Percentiles rank a stretch among this genome's conserved stretches.
Conservation (phyloP, 345 rosid genomes). For the Toxicodendron radicans region DNA sequence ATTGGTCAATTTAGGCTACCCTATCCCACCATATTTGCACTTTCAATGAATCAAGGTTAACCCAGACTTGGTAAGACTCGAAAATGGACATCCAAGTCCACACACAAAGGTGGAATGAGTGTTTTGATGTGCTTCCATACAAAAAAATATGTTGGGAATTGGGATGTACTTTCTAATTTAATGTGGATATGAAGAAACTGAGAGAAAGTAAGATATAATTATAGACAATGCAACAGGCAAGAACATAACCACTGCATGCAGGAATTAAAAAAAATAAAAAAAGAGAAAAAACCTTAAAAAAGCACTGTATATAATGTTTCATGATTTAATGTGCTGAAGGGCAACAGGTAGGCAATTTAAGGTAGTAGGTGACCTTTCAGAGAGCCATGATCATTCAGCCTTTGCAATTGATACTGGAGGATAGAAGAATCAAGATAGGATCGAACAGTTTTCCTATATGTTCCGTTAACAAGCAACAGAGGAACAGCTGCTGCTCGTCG, state of each 20-base stretch:
- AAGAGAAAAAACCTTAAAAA: not conserved
- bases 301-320: not conserved
- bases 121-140: not conserved
- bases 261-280: not conserved
- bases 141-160: not conserved
- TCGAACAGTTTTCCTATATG: constrained; percentile 86
- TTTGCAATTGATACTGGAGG: constrained; percentile 89
- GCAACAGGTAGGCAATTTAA: constrained; percentile 1
- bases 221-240: not conserved
- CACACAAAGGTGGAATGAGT: not conserved
- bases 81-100: not conserved
- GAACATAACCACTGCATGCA: not conserved
- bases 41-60: not conserved
- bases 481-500: constrained; percentile 98
- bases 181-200: not conserved
- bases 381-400: constrained; percentile 67
- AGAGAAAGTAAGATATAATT: not conserved
- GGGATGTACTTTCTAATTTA: no score
- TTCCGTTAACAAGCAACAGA: constrained; percentile 92
- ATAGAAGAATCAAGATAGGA: constrained; percentile 92
- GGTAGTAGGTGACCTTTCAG: constrained; percentile 68
- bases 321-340: not conserved
- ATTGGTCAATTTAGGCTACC: not conserved
- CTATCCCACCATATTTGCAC: not conserved
- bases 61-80: not conserved